Evolutionary conservation across 2,329 filamentous ascomycete species (phyloP), one percentile per base, ranked within the genome.

Genomic region (Neofusicoccum ribis): DNA sequence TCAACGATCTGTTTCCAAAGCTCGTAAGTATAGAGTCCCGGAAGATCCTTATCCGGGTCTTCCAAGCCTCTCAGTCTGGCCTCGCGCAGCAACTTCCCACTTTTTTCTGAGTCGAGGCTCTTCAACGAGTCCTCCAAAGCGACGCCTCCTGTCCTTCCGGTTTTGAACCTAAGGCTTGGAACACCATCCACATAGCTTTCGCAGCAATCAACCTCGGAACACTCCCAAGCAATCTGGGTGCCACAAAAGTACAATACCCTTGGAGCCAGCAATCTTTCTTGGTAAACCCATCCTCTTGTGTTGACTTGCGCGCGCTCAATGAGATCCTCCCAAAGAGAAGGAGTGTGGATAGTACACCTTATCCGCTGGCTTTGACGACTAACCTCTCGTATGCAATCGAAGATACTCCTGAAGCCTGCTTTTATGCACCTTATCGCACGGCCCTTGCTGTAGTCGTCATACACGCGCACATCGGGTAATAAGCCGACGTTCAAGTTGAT

Each of bases 141-240:
- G n/a, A 68, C 15, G 27, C 27, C 27, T 31, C 27, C 43, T 58
- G 23, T 14, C 67, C 31, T 9, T 39, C 56, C 2, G 27, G 37
- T 39, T 11, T 39, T 39, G 37, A 39, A 15, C 15, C 41, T 37
- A 4, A 44, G 23, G 8, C 23, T 7, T 1, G 66, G 60, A 3
- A 68, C 20, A 1, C 66, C 66, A 14, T 67, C n/a, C 1, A 65
- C 60, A 31, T 67, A 59, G 3, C 56, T 31, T 37, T 71, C 70
- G 3, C 66, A 51, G 7, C 37, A 47, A 11, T 67, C 36, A 2
- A 66, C 67, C 23, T 68, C 51, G 11, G 27, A 39, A 8, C 72
- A 73, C 23, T 73, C 71, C 72, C 72, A 73, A 0, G 63, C 68
- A 5, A 73, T 37, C 44, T 72, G 68, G 17, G 69, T 44, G 3